Evolutionary conservation across 306 rosid species (phyloP), one percentile per base, ranked within the genome.

Genomic region (Quercus gilva): DNA sequence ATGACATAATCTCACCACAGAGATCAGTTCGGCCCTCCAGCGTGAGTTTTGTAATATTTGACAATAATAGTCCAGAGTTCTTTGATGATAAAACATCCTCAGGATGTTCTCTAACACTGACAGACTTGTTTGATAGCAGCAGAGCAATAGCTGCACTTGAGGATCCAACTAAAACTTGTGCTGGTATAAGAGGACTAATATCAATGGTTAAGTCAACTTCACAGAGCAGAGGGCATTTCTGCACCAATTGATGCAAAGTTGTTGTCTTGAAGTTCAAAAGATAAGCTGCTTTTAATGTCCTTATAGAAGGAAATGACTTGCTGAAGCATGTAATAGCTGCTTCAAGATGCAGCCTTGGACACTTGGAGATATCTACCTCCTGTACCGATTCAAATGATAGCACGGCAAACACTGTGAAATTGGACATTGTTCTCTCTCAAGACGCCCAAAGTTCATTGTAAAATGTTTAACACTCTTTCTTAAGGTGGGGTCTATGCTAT

Each of bases 291-390:
- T 85, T 91, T 58, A 93, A 70, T 59, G 23, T 87, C 79, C 78
- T 88, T 81, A 93, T 81, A 78, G 86, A 88, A 74, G 97, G 91
- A 82, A 91, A 91, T 56, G 88, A 91, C 76, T 83, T 73, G 87
- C 86, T 31, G 83, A 93, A 88, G 86, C 78, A 87, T 55, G 80
- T 90, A 65, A 91, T 83, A 74, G 94, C 89, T 65, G 84, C 88
- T 74, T 88, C 82, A 78, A 88, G 86, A 80, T 61, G 74, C 78
- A 91, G 76, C 69, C 85, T 83, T 69, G 51, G 82, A 82, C 97
- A 91, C 86, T 91, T 91, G 11, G 96, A 93, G 74, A 93, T 88
- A 82, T 91, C 90, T 80, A 93, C 90, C 81, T 93, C 94, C 84
- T 86, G 85, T 43, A 93, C 87, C 71, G 81, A 83, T 74, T 89